Evolutionary conservation across 2,329 filamentous ascomycete genomes (phyloP).

Genomic region (Colletotrichum filicis): DNA sequence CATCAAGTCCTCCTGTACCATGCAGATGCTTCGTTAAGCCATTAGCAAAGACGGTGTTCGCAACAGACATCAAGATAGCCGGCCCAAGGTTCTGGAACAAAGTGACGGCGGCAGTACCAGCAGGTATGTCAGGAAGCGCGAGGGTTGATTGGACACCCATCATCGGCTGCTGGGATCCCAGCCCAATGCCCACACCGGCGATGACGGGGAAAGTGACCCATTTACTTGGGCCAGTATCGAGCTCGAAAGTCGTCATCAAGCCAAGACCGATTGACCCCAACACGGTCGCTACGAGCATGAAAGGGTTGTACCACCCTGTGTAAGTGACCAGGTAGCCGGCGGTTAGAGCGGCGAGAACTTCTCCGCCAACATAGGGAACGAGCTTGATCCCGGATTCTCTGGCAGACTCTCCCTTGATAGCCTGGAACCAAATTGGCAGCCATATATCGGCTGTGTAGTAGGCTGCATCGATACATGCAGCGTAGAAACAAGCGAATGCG

Average conservation of each 20-base stretch:
- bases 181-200: slow-evolving; percentile 41
- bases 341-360: slow-evolving; percentile 41
- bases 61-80: slow-evolving; percentile 29
- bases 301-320: slow-evolving; percentile 49
- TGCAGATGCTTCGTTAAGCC: slow-evolving; percentile 42
- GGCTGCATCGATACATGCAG: slow-evolving; percentile 34
- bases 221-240: neutral
- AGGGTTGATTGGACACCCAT: slow-evolving; percentile 41
- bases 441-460: slow-evolving; percentile 47
- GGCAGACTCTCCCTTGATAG: slow-evolving; percentile 44
- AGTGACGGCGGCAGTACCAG: slow-evolving; percentile 29
- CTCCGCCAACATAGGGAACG: slow-evolving; percentile 44
- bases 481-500: slow-evolving; percentile 38
- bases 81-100: slow-evolving; percentile 29
- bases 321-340: slow-evolving; percentile 42
- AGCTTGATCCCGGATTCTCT: slow-evolving; percentile 46
- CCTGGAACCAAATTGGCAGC: slow-evolving; percentile 48
- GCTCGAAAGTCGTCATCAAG: slow-evolving; percentile 19
- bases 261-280: slow-evolving; percentile 40
- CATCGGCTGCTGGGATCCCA: slow-evolving; percentile 41
- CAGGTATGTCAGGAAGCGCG: slow-evolving; percentile 20
- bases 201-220: slow-evolving; percentile 41
- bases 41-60: slow-evolving; percentile 31
- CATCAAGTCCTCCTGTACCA: slow-evolving; percentile 33
- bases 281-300: slow-evolving; percentile 45